phyloP scores from a whole-genome alignment of 495 filamentous ascomycete genomes.

The Podospora sp. region DNA sequence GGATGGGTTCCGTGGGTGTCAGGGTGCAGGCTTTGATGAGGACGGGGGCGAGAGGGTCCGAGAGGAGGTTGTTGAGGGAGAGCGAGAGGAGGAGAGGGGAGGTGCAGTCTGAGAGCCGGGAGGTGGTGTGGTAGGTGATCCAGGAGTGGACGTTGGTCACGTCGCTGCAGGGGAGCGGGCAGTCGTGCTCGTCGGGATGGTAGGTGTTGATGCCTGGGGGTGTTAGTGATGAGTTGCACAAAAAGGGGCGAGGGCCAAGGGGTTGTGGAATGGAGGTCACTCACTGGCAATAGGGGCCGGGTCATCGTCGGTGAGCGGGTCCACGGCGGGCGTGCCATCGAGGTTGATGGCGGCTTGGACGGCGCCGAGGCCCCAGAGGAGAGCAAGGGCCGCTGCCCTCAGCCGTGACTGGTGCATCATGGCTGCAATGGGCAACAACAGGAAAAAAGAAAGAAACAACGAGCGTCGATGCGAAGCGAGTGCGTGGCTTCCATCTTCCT shows the following conservation, averaged over 20 bases:
- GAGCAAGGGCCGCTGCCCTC: not conserved
- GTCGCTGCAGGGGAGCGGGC: conserved; percentile 24
- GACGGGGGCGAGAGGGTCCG: conserved; percentile 19
- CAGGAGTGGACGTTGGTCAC: conserved; percentile 23
- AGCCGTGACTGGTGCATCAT: not conserved
- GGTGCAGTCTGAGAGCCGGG: conserved; percentile 22
- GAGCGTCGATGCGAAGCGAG: too few species aligned
- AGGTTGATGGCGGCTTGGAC: conserved; percentile 21
- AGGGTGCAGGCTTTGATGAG: conserved; percentile 20
- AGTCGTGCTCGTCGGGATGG: conserved; percentile 22
- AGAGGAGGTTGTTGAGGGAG: conserved; percentile 19
- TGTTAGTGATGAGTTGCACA: too few species aligned
- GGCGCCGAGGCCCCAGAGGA: not conserved
- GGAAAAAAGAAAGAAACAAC: too few species aligned
- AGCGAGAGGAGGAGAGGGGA: conserved; percentile 25
- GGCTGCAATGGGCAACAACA: too few species aligned
- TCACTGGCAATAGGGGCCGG: conserved; percentile 20
- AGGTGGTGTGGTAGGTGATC: conserved; percentile 21
- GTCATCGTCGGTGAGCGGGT: conserved; percentile 13
- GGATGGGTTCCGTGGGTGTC: conserved; percentile 1
- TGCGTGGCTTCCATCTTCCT: too few species aligned
- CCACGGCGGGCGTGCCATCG: conserved; percentile 19
- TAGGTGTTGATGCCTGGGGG: conserved; percentile 15
- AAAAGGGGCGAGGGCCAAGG: too few species aligned
- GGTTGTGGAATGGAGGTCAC: too few species aligned